Base-by-base conservation (phyloP, 148 eudicot species). In the Nepenthes gracilis region DNA sequence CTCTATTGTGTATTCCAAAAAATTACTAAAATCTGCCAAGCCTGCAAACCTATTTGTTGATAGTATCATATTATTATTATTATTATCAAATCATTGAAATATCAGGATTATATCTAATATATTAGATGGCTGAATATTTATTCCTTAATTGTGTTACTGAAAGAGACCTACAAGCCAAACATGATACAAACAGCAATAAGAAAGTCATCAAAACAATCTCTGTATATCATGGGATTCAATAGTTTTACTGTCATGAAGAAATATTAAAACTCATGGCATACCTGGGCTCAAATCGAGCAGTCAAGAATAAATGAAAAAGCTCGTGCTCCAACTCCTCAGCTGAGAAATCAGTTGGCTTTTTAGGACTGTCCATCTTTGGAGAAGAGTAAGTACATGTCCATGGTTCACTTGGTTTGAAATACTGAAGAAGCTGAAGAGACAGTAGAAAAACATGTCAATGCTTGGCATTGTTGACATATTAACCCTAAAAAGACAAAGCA, bases 331-430 rank as follows among this genome's bases (percentile, higher is more conserved):
- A 65, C 58, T 65, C 69, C 38, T 69, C 70, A 40, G 32, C 50
- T 1, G 84, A 35, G 55, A 70, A 53, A 9, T 78, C 80, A 9
- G 65, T 62, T 14, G 83, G 94, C 58, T 72, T 64, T 66, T 45
- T 74, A 4, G 8, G 0, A 5, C 8, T 55, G 34, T 13, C 32
- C 4, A 55, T 57, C 36, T n/a, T 65, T 48, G 74, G 68, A 2
- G 77, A 65, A 64, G 80, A 47, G 56, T 66, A 32, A 6, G 35
- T 60, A 9, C 78, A 75, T 1, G 12, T 63, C 97, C 97, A 90
- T 34, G 92, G 87, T 54, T 70, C 57, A 64, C 85, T 77, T n/a
- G 68, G 71, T 62, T 54, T 77, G 54, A 80, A 87, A 67, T 54
- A 9, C 2, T 64, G 35, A 69, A 90, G 71, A 47, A 90, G 78